Evolutionary conservation across 768 basidiomycete species (phyloP), one percentile per base, ranked within the genome.

Genomic region (Panaeolus papilionaceus): DNA sequence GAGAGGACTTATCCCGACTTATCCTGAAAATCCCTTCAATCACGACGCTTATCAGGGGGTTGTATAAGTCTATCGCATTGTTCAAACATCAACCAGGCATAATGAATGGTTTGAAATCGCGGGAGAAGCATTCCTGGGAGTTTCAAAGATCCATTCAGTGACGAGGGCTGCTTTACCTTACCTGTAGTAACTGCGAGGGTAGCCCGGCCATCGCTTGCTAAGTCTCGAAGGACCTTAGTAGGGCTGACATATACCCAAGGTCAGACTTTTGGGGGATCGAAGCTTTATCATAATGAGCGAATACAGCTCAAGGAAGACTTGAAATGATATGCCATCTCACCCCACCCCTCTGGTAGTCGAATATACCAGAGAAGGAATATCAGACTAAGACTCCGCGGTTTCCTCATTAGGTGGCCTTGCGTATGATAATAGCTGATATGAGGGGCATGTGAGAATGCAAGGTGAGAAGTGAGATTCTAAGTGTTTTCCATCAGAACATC

Each of bases 331-430:
- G 54, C 54, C 12, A 58, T 58, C 54, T 58, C 54, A 58, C 26
- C 26, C 54, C 54, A 58, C 26, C 54, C 26, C n/a, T 58, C 54
- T 58, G 54, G 54, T 58, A 58, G 54, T 58, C 54, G 54, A 58
- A 58, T 14, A 28, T 33, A 14, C 26, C 3, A 58, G 28, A 58
- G 54, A 58, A 58, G 54, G 33, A 58, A 51, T 20, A 51, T 51
- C 20, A 51, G 20, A 51, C 20, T 51, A 51, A 58, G 54, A 58
- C 54, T 58, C 54, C 54, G 54, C 54, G 54, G 54, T 58, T 58
- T 58, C 54, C 54, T 58, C 54, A 58, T 58, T 58, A 58, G 28
- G 54, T 58, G 26, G 33, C 28, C 26, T 58, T 58, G 54, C 54
- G 54, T 58, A 28, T 58, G 54, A 58, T 58, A 58, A 58, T 58